A percentile compares a stretch with the other conserved stretches of the same genome.
Conservation (phyloP, 306 rosid species). For the Castanospermum australe region DNA sequence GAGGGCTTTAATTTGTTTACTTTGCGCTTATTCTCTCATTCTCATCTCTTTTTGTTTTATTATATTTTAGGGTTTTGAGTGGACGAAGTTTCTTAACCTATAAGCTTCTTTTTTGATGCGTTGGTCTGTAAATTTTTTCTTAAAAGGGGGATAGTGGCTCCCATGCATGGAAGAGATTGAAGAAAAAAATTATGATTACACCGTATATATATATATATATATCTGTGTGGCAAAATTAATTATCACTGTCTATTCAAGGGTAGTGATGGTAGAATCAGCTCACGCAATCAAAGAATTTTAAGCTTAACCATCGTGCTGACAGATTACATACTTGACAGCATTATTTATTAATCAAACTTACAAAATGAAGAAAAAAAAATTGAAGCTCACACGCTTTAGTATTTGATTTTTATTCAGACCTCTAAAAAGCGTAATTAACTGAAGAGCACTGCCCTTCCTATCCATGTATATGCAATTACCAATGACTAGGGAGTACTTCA, state of each 20-base stretch:
- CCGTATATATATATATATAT: conserved; percentile 19
- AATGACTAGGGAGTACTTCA: neutral
- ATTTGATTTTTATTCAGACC: neutral
- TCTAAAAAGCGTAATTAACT: neutral
- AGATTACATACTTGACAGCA: conserved; percentile 14
- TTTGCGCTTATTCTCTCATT: conserved; percentile 79
- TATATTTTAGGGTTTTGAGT: conserved; percentile 82
- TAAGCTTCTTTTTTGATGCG: conserved; percentile 69
- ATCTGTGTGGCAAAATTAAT: conserved; percentile 31
- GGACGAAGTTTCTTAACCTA: conserved; percentile 79
- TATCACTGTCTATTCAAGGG: conserved; percentile 35
- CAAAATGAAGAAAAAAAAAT: neutral
- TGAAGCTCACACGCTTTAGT: conserved; percentile 8
- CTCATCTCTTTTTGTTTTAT: conserved; percentile 90
- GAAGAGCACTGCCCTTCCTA: neutral
- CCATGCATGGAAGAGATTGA: conserved; percentile 50
- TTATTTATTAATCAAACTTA: conserved; percentile 6
- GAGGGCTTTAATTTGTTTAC: conserved; percentile 69
- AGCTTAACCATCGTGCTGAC: conserved; percentile 21
- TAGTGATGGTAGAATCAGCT: conserved; percentile 38
- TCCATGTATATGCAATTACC: neutral
- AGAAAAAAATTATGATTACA: conserved; percentile 16
- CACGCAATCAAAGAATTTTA: conserved; percentile 35
- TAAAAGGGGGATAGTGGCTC: conserved; percentile 45
- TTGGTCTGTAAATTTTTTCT: conserved; percentile 39